Percentiles rank a stretch among this genome's conserved stretches.
Conservation (phyloP, 1,139 yeast species). For the Maudiozyma humilis region DNA sequence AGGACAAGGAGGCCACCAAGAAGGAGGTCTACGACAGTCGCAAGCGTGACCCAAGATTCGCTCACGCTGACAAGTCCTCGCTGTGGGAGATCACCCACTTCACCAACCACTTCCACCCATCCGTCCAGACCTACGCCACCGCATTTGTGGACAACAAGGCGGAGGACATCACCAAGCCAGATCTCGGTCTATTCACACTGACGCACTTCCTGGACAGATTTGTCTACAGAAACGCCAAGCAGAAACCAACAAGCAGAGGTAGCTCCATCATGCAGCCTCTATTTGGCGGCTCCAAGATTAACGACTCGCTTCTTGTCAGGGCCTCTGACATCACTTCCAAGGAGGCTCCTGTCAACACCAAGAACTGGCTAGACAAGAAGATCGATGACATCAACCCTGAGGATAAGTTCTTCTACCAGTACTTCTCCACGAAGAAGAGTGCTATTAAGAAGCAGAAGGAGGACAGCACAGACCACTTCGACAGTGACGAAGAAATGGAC, state of each 20-base stretch:
- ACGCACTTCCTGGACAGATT: slow-evolving; percentile 91
- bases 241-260: slow-evolving; percentile 64
- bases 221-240: slow-evolving; percentile 88
- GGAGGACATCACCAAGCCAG: slow-evolving; percentile 54
- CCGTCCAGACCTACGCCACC: slow-evolving; percentile 73
- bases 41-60: slow-evolving; percentile 83
- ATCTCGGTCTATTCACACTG: slow-evolving; percentile 77
- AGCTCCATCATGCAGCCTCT: slow-evolving; percentile 95
- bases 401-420: slow-evolving; percentile 83
- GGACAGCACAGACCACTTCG: slow-evolving; percentile 32
- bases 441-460: slow-evolving; percentile 32
- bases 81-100: slow-evolving; percentile 81
- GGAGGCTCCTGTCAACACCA: slow-evolving; percentile 66
- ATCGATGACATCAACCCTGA: slow-evolving; percentile 70
- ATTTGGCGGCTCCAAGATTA: slow-evolving; percentile 65
- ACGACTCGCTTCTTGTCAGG: slow-evolving; percentile 66
- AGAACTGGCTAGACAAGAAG: slow-evolving; percentile 69
- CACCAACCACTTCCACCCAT: slow-evolving; percentile 82
- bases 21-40: slow-evolving; percentile 61
- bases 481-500: slow-evolving; percentile 48
- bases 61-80: slow-evolving; percentile 72
- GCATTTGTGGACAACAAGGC: slow-evolving; percentile 46
- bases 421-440: slow-evolving; percentile 58
- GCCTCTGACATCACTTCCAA: slow-evolving; percentile 44
- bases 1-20: slow-evolving; percentile 15